Evolutionary conservation across 2,329 filamentous ascomycete species (phyloP).

Genomic region (Botrytis paeoniae): DNA sequence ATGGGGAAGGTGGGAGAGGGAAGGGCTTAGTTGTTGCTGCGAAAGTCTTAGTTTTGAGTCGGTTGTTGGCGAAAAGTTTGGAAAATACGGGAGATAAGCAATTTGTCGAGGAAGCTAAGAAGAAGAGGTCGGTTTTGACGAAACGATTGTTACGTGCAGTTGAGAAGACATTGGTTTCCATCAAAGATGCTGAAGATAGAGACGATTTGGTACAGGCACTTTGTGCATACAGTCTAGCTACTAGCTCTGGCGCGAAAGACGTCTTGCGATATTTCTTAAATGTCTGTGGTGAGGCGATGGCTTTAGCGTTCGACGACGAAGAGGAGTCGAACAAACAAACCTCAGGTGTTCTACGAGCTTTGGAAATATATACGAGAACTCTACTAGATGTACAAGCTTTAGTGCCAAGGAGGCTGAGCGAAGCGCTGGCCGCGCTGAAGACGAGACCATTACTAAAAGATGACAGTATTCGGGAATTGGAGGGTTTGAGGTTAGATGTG

Average conservation of each 20-base stretch:
- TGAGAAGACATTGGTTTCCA: conserved; percentile 64
- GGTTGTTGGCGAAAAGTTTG: conserved; percentile 72
- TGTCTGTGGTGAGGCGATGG: conserved; percentile 67
- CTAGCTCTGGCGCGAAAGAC: conserved; percentile 75
- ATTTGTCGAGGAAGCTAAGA: conserved; percentile 58
- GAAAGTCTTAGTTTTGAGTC: conserved; percentile 72
- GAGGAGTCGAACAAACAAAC: conserved; percentile 45
- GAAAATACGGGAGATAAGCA: conserved; percentile 46
- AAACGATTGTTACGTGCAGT: conserved; percentile 64
- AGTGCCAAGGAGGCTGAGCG: conserved; percentile 68
- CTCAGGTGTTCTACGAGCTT: conserved; percentile 55
- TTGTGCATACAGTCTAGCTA: conserved; percentile 77
- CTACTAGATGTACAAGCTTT: conserved; percentile 73
- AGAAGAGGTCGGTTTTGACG: conserved; percentile 60
- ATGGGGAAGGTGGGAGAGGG: conserved; percentile 22
- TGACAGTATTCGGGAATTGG: conserved; percentile 59
- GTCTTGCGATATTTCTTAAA: conserved; percentile 75
- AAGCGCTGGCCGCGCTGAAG: conserved; percentile 67
- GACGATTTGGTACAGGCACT: conserved; percentile 66
- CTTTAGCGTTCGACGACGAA: conserved; percentile 54
- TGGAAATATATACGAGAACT: conserved; percentile 74
- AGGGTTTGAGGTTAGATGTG: conserved; percentile 73
- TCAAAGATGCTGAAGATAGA: conserved; percentile 47
- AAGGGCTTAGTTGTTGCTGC: conserved; percentile 55
- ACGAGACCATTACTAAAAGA: conserved; percentile 70